A percentile compares a stretch with the other conserved stretches of the same genome.
Evolutionary conservation across 139 green algal genomes (phyloP).

Genomic region (Picochlorum sp.): DNA sequence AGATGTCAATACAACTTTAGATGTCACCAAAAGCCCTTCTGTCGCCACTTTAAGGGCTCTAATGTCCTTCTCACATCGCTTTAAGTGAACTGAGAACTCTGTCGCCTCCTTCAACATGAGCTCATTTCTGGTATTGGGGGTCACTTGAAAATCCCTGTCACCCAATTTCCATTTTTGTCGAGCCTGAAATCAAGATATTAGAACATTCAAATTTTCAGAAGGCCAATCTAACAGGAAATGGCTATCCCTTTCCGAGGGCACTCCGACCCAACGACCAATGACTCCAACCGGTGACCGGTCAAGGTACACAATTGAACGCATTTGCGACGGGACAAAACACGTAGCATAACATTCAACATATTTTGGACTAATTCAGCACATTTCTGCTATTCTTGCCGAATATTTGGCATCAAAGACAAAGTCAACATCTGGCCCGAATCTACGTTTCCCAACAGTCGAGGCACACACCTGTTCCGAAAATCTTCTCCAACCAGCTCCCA

Average conservation of each 20-base stretch:
- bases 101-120: conserved; percentile 73
- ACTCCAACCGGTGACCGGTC: too few species aligned
- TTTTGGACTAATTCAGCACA: too few species aligned
- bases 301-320: too few species aligned
- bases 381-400: too few species aligned
- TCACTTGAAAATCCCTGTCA: conserved; percentile 50
- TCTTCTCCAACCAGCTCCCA: conserved; percentile 35
- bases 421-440: neutral
- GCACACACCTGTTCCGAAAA: conserved; percentile 25
- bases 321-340: too few species aligned
- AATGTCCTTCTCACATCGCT: conserved; percentile 71
- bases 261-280: too few species aligned
- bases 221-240: too few species aligned
- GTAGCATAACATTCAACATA: too few species aligned
- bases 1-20: conserved; percentile 43
- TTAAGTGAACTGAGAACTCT: conserved; percentile 59
- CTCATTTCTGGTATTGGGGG: conserved; percentile 69
- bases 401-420: too few species aligned
- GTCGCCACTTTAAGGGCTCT: conserved; percentile 52
- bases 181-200: conserved; percentile 19
- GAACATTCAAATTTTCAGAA: too few species aligned
- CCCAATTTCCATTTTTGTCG: conserved; percentile 49
- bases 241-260: too few species aligned
- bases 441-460: neutral
- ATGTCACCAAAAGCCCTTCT: conserved; percentile 45